phyloP scores from a whole-genome alignment of 1,284 basidiomycete species.

The Puccinia horiana region DNA sequence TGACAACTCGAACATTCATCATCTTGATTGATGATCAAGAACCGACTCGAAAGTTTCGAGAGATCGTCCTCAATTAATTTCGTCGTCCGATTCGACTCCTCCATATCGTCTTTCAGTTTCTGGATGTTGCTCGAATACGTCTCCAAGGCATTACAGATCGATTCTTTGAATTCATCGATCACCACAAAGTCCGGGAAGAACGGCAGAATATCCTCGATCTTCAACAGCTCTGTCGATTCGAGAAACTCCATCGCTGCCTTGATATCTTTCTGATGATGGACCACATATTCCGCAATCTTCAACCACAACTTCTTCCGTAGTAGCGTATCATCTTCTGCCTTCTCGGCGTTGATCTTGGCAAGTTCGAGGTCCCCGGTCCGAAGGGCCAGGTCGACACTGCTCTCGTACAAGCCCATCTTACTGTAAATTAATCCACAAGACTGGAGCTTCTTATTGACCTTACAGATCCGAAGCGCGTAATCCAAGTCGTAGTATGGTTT shows the following conservation, averaged over 20 bases:
- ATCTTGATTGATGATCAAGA: constrained; percentile 83
- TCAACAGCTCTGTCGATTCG: constrained; percentile 87
- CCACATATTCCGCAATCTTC: constrained; percentile 94
- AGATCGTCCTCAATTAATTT: constrained; percentile 94
- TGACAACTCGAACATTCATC: constrained; percentile 84
- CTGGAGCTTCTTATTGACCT: constrained; percentile 71
- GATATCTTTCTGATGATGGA: constrained; percentile 95
- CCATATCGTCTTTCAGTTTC: constrained; percentile 88
- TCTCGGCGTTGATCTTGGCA: constrained; percentile 88
- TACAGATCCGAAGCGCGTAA: constrained; percentile 88
- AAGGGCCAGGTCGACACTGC: constrained; percentile 90
- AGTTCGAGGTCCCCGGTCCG: constrained; percentile 89
- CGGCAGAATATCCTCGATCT: constrained; percentile 97
- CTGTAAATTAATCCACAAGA: constrained; percentile 96
- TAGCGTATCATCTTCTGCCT: constrained; percentile 82
- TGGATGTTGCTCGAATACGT: constrained; percentile 91
- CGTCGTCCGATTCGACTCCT: constrained; percentile 85
- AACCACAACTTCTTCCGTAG: constrained; percentile 94
- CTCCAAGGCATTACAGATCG: constrained; percentile 93
- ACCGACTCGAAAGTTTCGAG: constrained; percentile 78
- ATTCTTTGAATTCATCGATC: constrained; percentile 98
- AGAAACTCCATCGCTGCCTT: constrained; percentile 96
- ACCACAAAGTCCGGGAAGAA: constrained; percentile 99
- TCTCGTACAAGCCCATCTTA: constrained; percentile 95
- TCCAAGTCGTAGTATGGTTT: constrained; percentile 95